These are phyloP conservation scores for Elsinoe batatas DNA, from an alignment of 2,329 filamentous ascomycete genomes.

Conservation along the genomic window DNA sequence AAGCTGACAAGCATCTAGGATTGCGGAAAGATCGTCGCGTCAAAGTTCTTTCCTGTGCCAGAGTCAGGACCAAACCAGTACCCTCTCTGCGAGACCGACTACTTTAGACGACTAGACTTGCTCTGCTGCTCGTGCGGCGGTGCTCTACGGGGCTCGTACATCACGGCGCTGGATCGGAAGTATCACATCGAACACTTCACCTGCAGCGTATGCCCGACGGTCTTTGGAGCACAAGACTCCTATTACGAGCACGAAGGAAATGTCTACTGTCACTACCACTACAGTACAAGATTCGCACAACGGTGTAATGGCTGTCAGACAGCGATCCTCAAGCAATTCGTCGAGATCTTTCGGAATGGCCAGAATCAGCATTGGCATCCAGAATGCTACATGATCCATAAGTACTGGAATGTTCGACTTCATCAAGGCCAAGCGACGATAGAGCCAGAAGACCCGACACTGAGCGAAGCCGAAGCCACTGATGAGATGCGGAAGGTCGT, in stretches of 20 bases:
- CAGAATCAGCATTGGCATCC: conserved; percentile 99
- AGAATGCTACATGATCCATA: conserved; percentile 99
- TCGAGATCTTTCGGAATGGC: conserved; percentile 95
- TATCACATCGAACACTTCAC: conserved; percentile 99
- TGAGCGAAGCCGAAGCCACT: conserved; percentile 46
- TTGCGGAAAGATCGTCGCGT: conserved; percentile 92
- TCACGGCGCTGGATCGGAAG: conserved; percentile 92
- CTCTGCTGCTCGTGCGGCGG: conserved; percentile 88
- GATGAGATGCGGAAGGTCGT: conserved; percentile 65
- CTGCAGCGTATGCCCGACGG: conserved; percentile 88
- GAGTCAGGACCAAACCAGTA: conserved; percentile 85
- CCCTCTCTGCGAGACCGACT: conserved; percentile 94
- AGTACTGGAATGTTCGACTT: conserved; percentile 97
- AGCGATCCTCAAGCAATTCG: conserved; percentile 95
- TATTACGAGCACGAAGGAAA: conserved; percentile 97
- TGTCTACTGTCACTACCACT: conserved; percentile 98
- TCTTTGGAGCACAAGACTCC: conserved; percentile 97
- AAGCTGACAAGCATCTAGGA: conserved; percentile 52
- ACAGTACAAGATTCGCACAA: conserved; percentile 94
- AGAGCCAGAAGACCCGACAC: conserved; percentile 18
- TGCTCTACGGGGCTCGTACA: conserved; percentile 90
- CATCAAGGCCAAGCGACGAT: conserved; percentile 25
- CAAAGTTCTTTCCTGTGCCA: conserved; percentile 96
- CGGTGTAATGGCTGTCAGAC: conserved; percentile 95
- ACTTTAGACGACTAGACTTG: conserved; percentile 84